Conservation (phyloP, 352 stramenopile species). For the Globisporangium cylindrosporum region DNA sequence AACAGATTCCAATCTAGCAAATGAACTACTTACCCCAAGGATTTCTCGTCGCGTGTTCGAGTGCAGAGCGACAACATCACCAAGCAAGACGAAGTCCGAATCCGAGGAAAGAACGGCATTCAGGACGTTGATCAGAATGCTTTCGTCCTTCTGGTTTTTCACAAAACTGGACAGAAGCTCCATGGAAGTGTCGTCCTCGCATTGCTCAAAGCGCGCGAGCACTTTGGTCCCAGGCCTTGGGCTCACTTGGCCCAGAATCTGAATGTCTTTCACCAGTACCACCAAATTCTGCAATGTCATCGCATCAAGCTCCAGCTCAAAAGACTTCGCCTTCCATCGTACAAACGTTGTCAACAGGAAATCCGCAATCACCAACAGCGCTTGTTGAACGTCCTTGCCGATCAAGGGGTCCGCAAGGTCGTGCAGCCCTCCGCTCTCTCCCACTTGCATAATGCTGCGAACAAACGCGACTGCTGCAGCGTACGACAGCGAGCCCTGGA, state of each 20-base stretch:
- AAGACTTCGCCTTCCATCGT: constrained; percentile 24
- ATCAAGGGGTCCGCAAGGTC: constrained; percentile 21
- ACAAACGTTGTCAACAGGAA: constrained; percentile 26
- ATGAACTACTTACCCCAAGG: constrained; percentile 39
- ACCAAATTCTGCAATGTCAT: constrained; percentile 41
- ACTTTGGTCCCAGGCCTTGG: constrained; percentile 1
- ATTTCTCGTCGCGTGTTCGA: constrained; percentile 31
- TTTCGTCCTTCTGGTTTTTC: constrained; percentile 24
- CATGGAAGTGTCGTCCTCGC: background rate
- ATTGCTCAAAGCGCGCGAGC: constrained; percentile 1
- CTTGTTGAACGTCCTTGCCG: constrained; percentile 24
- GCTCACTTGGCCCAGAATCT: constrained; percentile 25
- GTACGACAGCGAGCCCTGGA: constrained; percentile 33
- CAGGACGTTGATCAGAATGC: constrained; percentile 37
- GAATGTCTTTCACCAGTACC: constrained; percentile 44
- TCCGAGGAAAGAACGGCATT: constrained; percentile 42
- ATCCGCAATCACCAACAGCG: constrained; percentile 25
- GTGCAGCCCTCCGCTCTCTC: constrained; percentile 20
- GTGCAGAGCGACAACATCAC: constrained; percentile 15
- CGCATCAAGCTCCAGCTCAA: constrained; percentile 32
- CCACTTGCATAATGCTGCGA: constrained; percentile 27
- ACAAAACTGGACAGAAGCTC: constrained; percentile 24
- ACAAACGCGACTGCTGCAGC: constrained; percentile 36
- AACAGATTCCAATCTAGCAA: background rate
- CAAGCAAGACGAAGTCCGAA: constrained; percentile 30